Conservation (phyloP, 306 rosid species). For the Cyclanthera cordifolia region DNA sequence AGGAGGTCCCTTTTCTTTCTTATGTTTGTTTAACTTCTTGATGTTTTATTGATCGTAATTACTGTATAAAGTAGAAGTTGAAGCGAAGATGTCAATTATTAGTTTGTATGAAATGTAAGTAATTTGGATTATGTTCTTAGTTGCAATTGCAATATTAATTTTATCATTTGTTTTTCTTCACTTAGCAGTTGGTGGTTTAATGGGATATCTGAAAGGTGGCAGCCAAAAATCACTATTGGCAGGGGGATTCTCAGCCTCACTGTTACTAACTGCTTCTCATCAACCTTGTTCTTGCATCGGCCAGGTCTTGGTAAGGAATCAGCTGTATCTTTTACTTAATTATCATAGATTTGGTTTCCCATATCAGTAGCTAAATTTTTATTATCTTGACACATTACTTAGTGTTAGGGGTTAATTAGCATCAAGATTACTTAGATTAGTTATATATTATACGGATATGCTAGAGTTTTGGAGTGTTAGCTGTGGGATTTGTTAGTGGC, state of each 20-base stretch:
- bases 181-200: constrained; percentile 72
- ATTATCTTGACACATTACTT: neutral
- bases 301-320: constrained; percentile 75
- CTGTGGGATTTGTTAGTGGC: neutral
- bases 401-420: neutral
- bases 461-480: neutral
- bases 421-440: neutral
- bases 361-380: neutral
- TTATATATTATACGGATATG: neutral
- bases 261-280: constrained; percentile 59
- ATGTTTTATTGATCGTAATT: too few relatives aligned
- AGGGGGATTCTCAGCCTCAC: constrained; percentile 61
- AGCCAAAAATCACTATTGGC: constrained; percentile 89
- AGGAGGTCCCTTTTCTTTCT: constrained; percentile 48
- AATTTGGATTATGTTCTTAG: too few relatives aligned
- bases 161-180: neutral
- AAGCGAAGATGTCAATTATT: neutral
- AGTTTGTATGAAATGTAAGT: neutral
- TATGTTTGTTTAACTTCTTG: neutral
- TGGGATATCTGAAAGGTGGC: constrained; percentile 91
- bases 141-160: neutral
- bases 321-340: neutral
- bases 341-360: neutral
- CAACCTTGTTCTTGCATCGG: constrained; percentile 77
- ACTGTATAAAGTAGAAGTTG: neutral